A percentile compares a stretch with the other conserved stretches of the same genome.
Conservation (phyloP, 169 alveolate species). For the Cryptosporidium meleagridis region DNA sequence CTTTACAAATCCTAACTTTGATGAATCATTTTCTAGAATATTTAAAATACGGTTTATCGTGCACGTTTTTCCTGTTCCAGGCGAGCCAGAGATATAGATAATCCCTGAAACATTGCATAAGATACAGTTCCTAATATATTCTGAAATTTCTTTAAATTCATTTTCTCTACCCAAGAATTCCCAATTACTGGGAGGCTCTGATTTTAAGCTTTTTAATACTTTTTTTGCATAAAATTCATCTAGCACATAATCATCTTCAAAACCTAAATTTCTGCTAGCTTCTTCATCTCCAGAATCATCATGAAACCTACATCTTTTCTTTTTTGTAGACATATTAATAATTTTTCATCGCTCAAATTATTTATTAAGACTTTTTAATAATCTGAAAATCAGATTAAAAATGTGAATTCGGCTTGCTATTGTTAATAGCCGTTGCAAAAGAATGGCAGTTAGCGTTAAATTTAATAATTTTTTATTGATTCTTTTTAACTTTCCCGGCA, state of each 20-base stretch:
- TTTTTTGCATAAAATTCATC: background rate
- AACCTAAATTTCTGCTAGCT: background rate
- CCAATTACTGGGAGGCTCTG: constrained; percentile 25
- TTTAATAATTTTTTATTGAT: background rate
- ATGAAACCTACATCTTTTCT: constrained; percentile 4
- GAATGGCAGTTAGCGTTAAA: background rate
- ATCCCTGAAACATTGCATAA: constrained; percentile 8
- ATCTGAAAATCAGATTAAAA: background rate
- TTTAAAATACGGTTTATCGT: constrained; percentile 24
- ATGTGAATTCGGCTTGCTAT: background rate
- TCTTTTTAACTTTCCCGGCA: constrained; percentile 41
- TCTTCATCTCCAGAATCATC: background rate
- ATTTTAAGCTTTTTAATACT: constrained; percentile 29
- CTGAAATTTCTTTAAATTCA: constrained; percentile 29
- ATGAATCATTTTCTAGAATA: constrained; percentile 12
- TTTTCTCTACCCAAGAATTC: constrained; percentile 32
- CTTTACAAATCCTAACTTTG: background rate
- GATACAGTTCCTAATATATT: background rate
- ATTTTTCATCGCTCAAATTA: background rate
- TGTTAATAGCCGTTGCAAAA: background rate
- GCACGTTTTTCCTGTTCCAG: constrained; percentile 72
- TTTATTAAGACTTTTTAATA: background rate
- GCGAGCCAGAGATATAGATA: constrained; percentile 60
- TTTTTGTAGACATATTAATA: background rate
- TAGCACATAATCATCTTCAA: background rate